phyloP scores from a whole-genome alignment of 2,329 filamentous ascomycete genomes.

The Beauveria brongniartii region DNA sequence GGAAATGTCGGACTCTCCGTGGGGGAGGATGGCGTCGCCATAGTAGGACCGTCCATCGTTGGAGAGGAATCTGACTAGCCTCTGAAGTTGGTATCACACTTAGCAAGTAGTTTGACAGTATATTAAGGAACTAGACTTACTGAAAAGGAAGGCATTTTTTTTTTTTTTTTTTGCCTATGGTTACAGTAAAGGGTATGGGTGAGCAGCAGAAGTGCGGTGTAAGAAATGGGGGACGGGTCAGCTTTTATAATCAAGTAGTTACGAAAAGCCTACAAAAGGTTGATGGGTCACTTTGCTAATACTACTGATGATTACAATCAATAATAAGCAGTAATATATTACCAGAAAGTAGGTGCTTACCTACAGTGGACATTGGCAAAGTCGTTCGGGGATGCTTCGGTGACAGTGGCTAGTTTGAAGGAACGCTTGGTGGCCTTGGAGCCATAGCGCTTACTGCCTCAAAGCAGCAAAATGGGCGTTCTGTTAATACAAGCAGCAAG shows the following conservation, averaged over 20 bases:
- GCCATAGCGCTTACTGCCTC: too few relatives aligned
- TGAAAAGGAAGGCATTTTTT: constrained; percentile 11
- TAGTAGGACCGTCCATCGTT: constrained; percentile 63
- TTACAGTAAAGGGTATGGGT: neutral
- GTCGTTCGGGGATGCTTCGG: neutral
- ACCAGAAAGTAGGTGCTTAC: neutral
- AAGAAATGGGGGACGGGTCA: neutral
- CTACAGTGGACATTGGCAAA: neutral
- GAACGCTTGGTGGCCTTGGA: too few relatives aligned
- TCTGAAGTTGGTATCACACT: constrained; percentile 32
- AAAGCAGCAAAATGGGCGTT: too few relatives aligned
- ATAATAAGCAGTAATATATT: too few relatives aligned
- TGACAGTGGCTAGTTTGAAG: neutral
- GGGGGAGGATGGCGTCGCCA: constrained; percentile 63
- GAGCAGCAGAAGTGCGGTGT: neutral
- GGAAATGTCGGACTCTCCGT: constrained; percentile 50
- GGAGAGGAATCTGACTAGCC: constrained; percentile 66
- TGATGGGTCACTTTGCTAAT: neutral
- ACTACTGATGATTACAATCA: neutral
- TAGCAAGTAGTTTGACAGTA: neutral
- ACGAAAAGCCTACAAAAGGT: neutral
- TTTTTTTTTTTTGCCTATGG: neutral
- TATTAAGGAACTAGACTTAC: constrained; percentile 6
- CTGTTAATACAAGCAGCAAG: too few relatives aligned
- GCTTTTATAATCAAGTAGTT: neutral